phyloP scores from a whole-genome alignment of 495 filamentous ascomycete genomes.

The Viridothelium virens region DNA sequence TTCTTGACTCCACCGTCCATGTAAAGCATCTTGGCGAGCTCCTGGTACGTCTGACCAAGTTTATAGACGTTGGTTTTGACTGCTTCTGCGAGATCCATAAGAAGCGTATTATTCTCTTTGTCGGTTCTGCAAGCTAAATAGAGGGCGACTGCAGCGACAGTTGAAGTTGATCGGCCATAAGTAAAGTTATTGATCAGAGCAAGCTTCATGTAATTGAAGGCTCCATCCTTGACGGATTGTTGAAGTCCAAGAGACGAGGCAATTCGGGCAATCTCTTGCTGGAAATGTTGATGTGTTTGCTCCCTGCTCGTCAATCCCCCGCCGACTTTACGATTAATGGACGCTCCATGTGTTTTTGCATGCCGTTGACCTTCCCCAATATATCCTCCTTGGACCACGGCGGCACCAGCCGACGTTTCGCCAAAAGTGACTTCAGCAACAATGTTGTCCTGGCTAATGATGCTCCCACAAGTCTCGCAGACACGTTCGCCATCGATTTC shows the following conservation, averaged over 20 bases:
- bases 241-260: constrained; percentile 40
- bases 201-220: constrained; percentile 67
- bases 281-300: constrained; percentile 54
- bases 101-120: constrained; percentile 57
- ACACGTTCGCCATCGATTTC: constrained; percentile 50
- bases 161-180: constrained; percentile 75
- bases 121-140: constrained; percentile 75
- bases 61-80: constrained; percentile 78
- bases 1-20: constrained; percentile 36
- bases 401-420: constrained; percentile 72
- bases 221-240: constrained; percentile 52
- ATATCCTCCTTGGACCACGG: constrained; percentile 83
- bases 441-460: constrained; percentile 75
- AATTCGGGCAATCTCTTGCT: constrained; percentile 24
- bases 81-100: constrained; percentile 88
- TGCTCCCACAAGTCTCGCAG: constrained; percentile 75
- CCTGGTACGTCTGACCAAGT: constrained; percentile 76
- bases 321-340: constrained; percentile 48
- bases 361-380: constrained; percentile 72
- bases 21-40: constrained; percentile 58
- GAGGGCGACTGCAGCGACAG: constrained; percentile 75
- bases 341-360: constrained; percentile 52
- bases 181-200: constrained; percentile 73
- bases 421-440: constrained; percentile 87
- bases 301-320: constrained; percentile 54